Base-by-base conservation (phyloP, 148 eudicot genomes). In the Rhododendron williamsianum region DNA sequence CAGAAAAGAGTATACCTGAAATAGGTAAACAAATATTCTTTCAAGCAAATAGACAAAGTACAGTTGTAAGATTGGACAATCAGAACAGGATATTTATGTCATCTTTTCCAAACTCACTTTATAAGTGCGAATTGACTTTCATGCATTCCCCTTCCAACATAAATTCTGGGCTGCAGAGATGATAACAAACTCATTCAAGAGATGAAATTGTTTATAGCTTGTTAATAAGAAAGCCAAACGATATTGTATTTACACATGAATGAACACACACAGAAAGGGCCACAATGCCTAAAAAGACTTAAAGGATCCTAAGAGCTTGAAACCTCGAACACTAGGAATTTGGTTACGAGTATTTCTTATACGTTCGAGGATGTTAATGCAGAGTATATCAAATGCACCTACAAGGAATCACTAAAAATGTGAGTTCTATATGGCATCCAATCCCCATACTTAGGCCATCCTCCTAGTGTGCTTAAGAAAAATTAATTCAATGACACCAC, bases 131-230 rank as follows among this genome's bases (percentile, higher is more conserved):
- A 86, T 41, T 92, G 36, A 80, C 86, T 85, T 86, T 93, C 95
- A 30, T 93, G 95, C 95, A 93, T 93, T 80, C 95, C 95, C 86
- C 95, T 93, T 81, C 94, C 95, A 67, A 93, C 95, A 82, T 91
- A 93, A 76, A 93, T 92, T 81, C 94, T 93, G 87, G 94, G 93
- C 95, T 93, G 89, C 87, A 89, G 63, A 86, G 3, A 46, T 48
- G 45, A 84, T 45, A 85, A 48, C 56, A 89, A 18, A 81, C 54
- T 43, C 15, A 74, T 38, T 74, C 78, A 74, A 74, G n/a, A 36
- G 78, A 74, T 38, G 78, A 38, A 74, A 18, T 38, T 74, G 48
- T 72, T 72, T 11, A 11, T 30, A 72, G 4, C 41, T 30, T 33
- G 18, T 35, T 6, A 74, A 74, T 74, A 74, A 74, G 46, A 71